Conservation (phyloP, 2,329 filamentous ascomycete species). For the Botryotinia calthae region DNA sequence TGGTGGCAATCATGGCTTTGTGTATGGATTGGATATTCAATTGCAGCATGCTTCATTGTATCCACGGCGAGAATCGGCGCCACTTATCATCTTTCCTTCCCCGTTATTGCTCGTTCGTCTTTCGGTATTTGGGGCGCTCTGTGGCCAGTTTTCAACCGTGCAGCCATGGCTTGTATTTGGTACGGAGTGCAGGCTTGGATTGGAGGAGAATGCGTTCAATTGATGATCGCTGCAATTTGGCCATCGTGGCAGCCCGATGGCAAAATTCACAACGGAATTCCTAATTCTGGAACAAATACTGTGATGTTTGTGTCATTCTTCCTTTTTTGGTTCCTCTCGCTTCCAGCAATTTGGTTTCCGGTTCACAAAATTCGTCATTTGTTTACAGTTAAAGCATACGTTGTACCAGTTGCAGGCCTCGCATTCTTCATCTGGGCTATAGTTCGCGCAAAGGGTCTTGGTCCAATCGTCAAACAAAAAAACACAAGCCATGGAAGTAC, state of each 20-base stretch:
- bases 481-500: constrained; percentile 61
- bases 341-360: constrained; percentile 85
- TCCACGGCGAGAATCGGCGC: constrained; percentile 81
- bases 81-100: constrained; percentile 85
- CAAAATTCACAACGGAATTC: constrained; percentile 66
- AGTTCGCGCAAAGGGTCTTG: constrained; percentile 75
- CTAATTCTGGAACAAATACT: constrained; percentile 68
- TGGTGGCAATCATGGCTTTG: constrained; percentile 95
- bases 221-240: constrained; percentile 90
- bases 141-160: constrained; percentile 86
- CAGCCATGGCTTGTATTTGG: constrained; percentile 81
- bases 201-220: constrained; percentile 76
- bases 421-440: constrained; percentile 87
- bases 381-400: constrained; percentile 84
- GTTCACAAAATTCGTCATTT: constrained; percentile 86
- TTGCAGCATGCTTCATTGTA: constrained; percentile 73
- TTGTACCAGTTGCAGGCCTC: constrained; percentile 79
- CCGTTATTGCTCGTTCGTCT: constrained; percentile 71
- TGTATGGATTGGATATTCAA: constrained; percentile 81
- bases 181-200: constrained; percentile 85
- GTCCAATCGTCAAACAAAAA: constrained; percentile 73
- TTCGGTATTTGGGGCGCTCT: constrained; percentile 88
- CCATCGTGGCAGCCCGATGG: constrained; percentile 44
- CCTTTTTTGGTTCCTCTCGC: constrained; percentile 77
- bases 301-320: constrained; percentile 78